Evolutionary conservation across 805 yeast species (phyloP), one percentile per base, ranked within the genome.

Genomic region (Kluyveromyces starmeri): DNA sequence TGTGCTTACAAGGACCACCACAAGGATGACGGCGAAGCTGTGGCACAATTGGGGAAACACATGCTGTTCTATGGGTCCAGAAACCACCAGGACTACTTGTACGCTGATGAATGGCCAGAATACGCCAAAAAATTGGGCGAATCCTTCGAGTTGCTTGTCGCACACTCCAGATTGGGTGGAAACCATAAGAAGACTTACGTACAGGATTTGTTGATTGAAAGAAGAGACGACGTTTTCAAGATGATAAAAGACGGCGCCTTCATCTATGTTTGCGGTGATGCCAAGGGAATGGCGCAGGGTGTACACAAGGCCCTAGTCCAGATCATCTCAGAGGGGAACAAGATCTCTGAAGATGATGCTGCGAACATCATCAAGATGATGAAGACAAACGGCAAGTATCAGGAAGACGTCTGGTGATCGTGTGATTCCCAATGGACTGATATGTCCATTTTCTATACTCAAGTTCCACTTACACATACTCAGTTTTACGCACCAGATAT

Each of bases 221-320:
- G 69, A 45, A 64, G 71, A 44, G 50, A 57, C 32, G 54, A 63
- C 17, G 55, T 77, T 24, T 45, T 50, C 29, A 43, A 51, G 17
- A 42, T 65, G 31, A 60, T 82, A 37, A 64, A 73, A 32, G 64
- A 73, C 31, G 96, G 95, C 38, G 97, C 95, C 0, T 82, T 77
- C 57, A 71, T 89, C 46, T 89, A 92, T 58, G 95, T 89, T 24
- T 89, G 98, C 70, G 98, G 97, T 55, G 97, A 92, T 64, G 97
- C 98, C 17, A 73, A 82, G 19, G 75, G 73, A 45, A 92, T 89
- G 98, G 96, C 97, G 4, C 80, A 89, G 62, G 95, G 86, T 53
- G 97, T 89, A 7, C 86, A 83, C 49, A 58, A 66, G 28, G 68
- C 89, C 1, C 67, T 89, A 40, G 68, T 69, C 10, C 65, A 70